These are phyloP conservation scores for Rhododendron simsii DNA, from an alignment of 148 eudicot species.

Conservation along the genomic window DNA sequence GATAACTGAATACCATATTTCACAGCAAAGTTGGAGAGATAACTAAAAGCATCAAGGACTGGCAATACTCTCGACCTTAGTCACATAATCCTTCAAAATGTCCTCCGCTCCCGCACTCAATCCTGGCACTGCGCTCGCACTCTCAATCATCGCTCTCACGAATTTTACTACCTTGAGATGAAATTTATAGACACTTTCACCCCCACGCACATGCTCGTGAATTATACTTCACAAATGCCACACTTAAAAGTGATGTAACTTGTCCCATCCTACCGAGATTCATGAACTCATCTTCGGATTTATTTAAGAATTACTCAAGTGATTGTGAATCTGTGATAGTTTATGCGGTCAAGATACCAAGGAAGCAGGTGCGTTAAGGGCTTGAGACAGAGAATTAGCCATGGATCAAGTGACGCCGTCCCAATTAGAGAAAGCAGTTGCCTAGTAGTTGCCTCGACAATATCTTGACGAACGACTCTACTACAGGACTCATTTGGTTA, in stretches of 20 bases:
- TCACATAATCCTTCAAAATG: no score
- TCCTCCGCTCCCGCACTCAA: no score
- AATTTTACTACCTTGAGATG: no score
- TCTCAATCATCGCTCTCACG: no score
- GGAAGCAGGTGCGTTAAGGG: background rate
- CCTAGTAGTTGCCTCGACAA: background rate
- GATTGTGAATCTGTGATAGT: background rate
- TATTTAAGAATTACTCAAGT: background rate
- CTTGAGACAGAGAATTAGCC: background rate
- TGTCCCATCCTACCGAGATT: background rate
- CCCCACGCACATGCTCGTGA: no score
- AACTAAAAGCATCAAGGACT: background rate
- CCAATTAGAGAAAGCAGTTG: background rate
- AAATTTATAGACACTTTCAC: no score
- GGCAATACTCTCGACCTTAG: background rate
- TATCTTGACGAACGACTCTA: background rate
- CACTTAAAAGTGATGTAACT: background rate
- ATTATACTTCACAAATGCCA: background rate
- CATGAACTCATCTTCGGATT: background rate
- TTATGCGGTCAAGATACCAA: background rate
- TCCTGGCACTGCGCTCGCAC: no score
- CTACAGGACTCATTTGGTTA: background rate
- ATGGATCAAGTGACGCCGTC: background rate
- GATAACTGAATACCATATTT: conserved; percentile 6
- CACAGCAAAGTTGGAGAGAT: background rate